phyloP scores from a whole-genome alignment of 352 stramenopile genomes.

The Blastocystis sp. region DNA sequence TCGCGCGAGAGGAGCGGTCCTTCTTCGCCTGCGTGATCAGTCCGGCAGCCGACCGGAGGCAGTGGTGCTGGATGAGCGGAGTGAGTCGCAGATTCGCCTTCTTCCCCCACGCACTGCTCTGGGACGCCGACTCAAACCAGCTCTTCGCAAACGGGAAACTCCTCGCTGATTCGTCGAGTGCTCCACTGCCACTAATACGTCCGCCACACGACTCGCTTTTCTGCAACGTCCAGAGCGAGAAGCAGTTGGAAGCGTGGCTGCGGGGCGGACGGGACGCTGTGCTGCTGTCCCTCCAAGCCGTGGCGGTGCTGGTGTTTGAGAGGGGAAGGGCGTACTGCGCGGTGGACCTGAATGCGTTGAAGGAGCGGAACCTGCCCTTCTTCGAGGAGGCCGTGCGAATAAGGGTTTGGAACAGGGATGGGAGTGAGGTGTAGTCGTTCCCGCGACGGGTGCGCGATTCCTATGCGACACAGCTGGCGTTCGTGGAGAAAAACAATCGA shows the following conservation, averaged over 20 bases:
- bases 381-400: slow-evolving; percentile 1
- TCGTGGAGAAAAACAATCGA: slow-evolving; percentile 26
- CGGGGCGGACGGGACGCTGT: not conserved
- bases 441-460: not conserved
- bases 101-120: not conserved
- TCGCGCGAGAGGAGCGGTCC: not conserved
- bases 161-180: not conserved
- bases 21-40: slow-evolving; percentile 42
- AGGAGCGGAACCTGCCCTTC: not conserved
- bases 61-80: not conserved
- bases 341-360: not conserved
- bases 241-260: not conserved
- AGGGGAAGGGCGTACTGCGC: not conserved
- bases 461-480: not conserved
- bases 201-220: not conserved
- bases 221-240: not conserved
- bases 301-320: not conserved
- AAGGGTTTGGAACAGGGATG: not conserved
- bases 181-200: not conserved
- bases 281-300: not conserved
- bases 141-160: not conserved
- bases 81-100: not conserved
- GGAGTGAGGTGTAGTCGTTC: slow-evolving; percentile 22
- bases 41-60: not conserved
- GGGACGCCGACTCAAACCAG: slow-evolving; percentile 25